These are phyloP conservation scores for Aspergillus kassunensis DNA, from an alignment of 495 filamentous ascomycete genomes.

Conservation along the genomic window DNA sequence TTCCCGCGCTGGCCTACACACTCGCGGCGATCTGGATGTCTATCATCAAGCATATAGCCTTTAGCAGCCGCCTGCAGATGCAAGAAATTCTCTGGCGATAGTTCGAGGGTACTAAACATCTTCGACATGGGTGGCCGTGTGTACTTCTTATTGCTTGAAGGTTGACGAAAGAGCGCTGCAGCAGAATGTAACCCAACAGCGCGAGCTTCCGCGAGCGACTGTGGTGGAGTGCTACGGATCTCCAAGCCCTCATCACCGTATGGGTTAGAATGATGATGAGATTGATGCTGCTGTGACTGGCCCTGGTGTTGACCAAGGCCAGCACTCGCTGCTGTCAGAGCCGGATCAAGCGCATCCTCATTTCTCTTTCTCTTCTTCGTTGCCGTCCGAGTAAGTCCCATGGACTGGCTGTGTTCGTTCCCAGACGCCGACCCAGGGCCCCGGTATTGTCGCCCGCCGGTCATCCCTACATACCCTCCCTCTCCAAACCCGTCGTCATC, in stretches of 20 bases:
- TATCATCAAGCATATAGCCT: slow-evolving; percentile 55
- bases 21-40: slow-evolving; percentile 52
- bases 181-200: slow-evolving; percentile 54
- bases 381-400: slow-evolving; percentile 55
- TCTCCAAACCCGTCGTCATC: slow-evolving; percentile 43
- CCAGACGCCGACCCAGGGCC: slow-evolving; percentile 20
- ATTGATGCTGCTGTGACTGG: slow-evolving; percentile 29
- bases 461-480: slow-evolving; percentile 30
- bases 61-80: slow-evolving; percentile 59
- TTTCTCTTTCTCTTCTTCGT: slow-evolving; percentile 45
- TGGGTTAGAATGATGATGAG: slow-evolving; percentile 23
- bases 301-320: slow-evolving; percentile 28
- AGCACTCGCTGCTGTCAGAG: slow-evolving; percentile 26
- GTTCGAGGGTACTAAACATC: slow-evolving; percentile 53
- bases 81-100: slow-evolving; percentile 56
- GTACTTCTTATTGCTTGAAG: slow-evolving; percentile 53
- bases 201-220: slow-evolving; percentile 43
- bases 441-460: slow-evolving; percentile 28
- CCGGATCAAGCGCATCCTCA: slow-evolving; percentile 45
- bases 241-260: slow-evolving; percentile 35
- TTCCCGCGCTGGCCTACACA: slow-evolving; percentile 58
- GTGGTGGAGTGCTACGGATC: slow-evolving; percentile 34
- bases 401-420: slow-evolving; percentile 72
- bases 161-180: slow-evolving; percentile 53
- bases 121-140: slow-evolving; percentile 61